Conservation (phyloP, 1,284 basidiomycete species). For the Boletus subluridellus region DNA sequence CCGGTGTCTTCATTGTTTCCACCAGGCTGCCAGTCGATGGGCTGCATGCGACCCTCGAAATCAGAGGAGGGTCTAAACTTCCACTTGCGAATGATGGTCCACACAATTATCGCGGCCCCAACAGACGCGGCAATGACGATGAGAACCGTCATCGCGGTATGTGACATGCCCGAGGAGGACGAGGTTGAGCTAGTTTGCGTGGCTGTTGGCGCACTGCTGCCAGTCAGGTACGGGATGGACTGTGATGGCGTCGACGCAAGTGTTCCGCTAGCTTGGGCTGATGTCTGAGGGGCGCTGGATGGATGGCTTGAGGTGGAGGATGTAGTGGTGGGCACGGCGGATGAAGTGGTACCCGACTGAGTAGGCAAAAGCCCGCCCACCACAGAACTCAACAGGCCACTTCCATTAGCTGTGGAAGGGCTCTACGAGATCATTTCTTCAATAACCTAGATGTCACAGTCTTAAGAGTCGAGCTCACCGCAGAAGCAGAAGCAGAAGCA, state of each 20-base stretch:
- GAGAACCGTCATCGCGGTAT: slow-evolving; percentile 68
- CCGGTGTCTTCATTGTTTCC: slow-evolving; percentile 46
- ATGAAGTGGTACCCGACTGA: slow-evolving; percentile 15
- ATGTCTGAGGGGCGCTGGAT: slow-evolving; percentile 15
- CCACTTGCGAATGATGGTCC: slow-evolving; percentile 90
- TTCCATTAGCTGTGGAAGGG: slow-evolving; percentile 9
- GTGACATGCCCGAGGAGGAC: slow-evolving; percentile 41
- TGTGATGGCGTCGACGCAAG: slow-evolving; percentile 3
- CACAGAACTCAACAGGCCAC: slow-evolving; percentile 5
- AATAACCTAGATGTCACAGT: neutral
- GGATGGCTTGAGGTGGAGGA: slow-evolving; percentile 21
- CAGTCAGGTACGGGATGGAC: slow-evolving; percentile 22
- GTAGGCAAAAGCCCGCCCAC: slow-evolving; percentile 16
- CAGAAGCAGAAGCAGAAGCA: slow-evolving; percentile 16
- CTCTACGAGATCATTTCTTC: slow-evolving; percentile 14
- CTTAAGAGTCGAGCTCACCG: slow-evolving; percentile 19
- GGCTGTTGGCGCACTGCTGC: slow-evolving; percentile 20
- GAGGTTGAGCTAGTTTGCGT: slow-evolving; percentile 24
- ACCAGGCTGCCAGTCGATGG: slow-evolving; percentile 78
- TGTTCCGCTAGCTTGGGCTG: slow-evolving; percentile 9
- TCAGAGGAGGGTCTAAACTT: slow-evolving; percentile 77
- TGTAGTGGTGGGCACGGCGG: slow-evolving; percentile 9
- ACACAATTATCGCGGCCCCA: slow-evolving; percentile 66
- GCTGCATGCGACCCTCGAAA: slow-evolving; percentile 79
- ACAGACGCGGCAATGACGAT: slow-evolving; percentile 65